Base-by-base conservation (phyloP, 768 basidiomycete genomes). In the Panaeolus cyanescens region DNA sequence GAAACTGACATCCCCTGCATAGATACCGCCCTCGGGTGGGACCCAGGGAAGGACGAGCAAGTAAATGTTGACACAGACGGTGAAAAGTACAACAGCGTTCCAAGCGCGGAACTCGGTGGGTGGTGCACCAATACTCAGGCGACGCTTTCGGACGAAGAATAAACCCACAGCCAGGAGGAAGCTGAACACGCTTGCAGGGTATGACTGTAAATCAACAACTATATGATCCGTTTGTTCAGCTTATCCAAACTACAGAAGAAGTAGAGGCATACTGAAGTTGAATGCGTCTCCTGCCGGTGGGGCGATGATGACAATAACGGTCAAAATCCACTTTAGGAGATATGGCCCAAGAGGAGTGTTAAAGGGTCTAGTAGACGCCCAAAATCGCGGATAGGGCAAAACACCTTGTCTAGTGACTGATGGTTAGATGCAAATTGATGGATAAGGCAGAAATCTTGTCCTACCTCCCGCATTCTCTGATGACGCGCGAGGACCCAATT, bases 311-410 rank as follows among this genome's bases (percentile, higher is more conserved):
- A 85, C 78, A 59, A 85, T 73, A 20, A 78, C 72, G 0, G 81
- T 81, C 12, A 83, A 64, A 10, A 77, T 55, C 76, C 78, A 85
- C 60, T 81, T 78, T 34, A 83, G 69, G 10, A 80, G 67, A 37
- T 82, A 75, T 3, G 84, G 80, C 1, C 74, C 80, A 1, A 78
- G 67, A 5, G 84, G 84, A 4, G 83, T 83, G 33, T 80, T 81
- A 66, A 85, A 85, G 1, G 83, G 84, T 34, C 74, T 72, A 2
- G 80, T 84, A 1, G 80, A 81, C 4, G 80, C 78, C 75, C 81
- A 85, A 69, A 85, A 77, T 30, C 68, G 67, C 2, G 83, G 77
- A 62, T 75, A 85, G 2, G 84, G 84, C 6, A 85, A 69, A n/a
- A 86, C 77, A 12, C 83, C 84, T 72, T 84, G 83, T 56, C 72